These are phyloP conservation scores for Babesia ovis DNA, from an alignment of 169 alveolate genomes.

Conservation along the genomic window DNA sequence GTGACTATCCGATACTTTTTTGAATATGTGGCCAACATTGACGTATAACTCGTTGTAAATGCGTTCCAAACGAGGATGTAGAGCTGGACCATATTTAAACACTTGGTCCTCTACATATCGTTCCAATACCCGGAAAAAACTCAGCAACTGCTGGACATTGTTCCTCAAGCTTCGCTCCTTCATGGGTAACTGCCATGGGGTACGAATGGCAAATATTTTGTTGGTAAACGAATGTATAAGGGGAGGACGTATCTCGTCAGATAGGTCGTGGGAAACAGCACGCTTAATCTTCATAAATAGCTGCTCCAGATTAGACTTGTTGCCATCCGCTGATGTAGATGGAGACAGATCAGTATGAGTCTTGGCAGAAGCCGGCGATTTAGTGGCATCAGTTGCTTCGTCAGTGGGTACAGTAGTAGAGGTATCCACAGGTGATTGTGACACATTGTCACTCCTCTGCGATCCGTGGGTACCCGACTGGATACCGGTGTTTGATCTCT, in stretches of 20 bases:
- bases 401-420: neutral
- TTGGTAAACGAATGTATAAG: conserved; percentile 43
- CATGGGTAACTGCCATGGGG: conserved; percentile 79
- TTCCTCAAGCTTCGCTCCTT: conserved; percentile 73
- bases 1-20: conserved; percentile 9
- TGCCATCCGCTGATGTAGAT: conserved; percentile 1
- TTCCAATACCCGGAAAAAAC: conserved; percentile 72
- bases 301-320: conserved; percentile 1
- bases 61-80: conserved; percentile 18
- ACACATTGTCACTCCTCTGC: neutral
- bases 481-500: neutral
- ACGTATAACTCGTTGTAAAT: conserved; percentile 48
- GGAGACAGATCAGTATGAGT: too few relatives aligned
- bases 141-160: conserved; percentile 69
- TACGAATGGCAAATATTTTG: conserved; percentile 74
- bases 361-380: neutral
- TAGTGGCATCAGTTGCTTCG: neutral
- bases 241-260: conserved; percentile 48
- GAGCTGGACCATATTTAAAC: neutral
- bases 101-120: conserved; percentile 51
- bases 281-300: conserved; percentile 30
- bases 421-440: neutral
- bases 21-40: conserved; percentile 29
- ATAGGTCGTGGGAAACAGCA: conserved; percentile 19
- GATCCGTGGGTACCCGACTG: neutral